Evolutionary conservation across 805 yeast genomes (phyloP).

Genomic region (Candida verbasci): DNA sequence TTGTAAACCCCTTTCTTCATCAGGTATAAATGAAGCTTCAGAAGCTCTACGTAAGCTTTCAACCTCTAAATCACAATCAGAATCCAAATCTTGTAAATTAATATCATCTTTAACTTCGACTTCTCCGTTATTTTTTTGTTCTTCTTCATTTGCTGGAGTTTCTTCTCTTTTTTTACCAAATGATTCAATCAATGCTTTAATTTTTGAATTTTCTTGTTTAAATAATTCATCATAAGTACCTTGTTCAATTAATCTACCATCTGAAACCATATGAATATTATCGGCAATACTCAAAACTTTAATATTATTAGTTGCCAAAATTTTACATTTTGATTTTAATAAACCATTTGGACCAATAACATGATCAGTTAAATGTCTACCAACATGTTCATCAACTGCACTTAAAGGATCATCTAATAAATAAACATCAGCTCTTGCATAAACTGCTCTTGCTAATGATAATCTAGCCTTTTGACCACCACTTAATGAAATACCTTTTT

Average conservation of each 20-base stretch:
- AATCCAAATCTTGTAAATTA: slow-evolving; percentile 26
- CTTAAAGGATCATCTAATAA: slow-evolving; percentile 88
- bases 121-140: slow-evolving; percentile 8
- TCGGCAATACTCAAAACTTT: slow-evolving; percentile 76
- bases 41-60: slow-evolving; percentile 59
- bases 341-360: slow-evolving; percentile 82
- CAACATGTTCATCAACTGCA: slow-evolving; percentile 98
- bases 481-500: slow-evolving; percentile 91
- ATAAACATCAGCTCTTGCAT: slow-evolving; percentile 88
- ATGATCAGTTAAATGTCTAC: slow-evolving; percentile 74
- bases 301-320: slow-evolving; percentile 84
- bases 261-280: slow-evolving; percentile 61
- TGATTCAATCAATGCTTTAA: slow-evolving; percentile 54
- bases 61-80: slow-evolving; percentile 27
- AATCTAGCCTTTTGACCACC: slow-evolving; percentile 98
- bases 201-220: slow-evolving; percentile 41
- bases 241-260: slow-evolving; percentile 65
- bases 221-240: slow-evolving; percentile 56
- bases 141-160: slow-evolving; percentile 10
- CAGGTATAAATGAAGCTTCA: slow-evolving; percentile 39
- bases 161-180: slow-evolving; percentile 47
- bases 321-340: slow-evolving; percentile 64
- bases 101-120: slow-evolving; percentile 13
- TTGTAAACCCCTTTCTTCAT: slow-evolving; percentile 29
- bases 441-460: slow-evolving; percentile 92